Percentiles rank a stretch among this genome's conserved stretches.
Conservation (phyloP, 106 monocot species). For the Allium fistulosum region DNA sequence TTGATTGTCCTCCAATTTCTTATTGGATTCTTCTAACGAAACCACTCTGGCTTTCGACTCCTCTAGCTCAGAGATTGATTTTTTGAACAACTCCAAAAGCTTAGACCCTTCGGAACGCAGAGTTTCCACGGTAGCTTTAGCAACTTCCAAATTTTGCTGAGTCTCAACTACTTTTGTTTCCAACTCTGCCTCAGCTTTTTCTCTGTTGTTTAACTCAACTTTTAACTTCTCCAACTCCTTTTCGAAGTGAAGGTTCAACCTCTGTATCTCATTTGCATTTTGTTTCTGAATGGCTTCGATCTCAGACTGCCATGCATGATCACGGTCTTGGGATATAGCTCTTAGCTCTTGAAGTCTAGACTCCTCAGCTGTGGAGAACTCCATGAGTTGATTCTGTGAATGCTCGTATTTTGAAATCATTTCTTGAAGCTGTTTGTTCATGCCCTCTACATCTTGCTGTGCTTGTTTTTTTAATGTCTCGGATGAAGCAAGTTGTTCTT, state of each 20-base stretch:
- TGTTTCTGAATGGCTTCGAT: constrained; percentile 77
- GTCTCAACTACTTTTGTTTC: constrained; percentile 31
- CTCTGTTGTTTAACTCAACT: constrained; percentile 22
- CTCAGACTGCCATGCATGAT: constrained; percentile 79
- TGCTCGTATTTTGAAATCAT: constrained; percentile 46
- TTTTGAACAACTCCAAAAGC: constrained; percentile 39
- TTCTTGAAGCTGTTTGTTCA: constrained; percentile 36
- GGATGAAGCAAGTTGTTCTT: constrained; percentile 54
- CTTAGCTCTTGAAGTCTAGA: constrained; percentile 59
- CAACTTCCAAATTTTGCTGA: constrained; percentile 53
- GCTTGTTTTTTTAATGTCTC: constrained; percentile 46
- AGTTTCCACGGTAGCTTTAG: constrained; percentile 43
- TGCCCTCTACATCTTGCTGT: constrained; percentile 60
- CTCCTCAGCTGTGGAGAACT: constrained; percentile 58
- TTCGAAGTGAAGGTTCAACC: constrained; percentile 52
- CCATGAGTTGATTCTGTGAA: constrained; percentile 39
- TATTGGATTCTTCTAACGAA: constrained; percentile 34
- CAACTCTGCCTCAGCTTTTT: constrained; percentile 38
- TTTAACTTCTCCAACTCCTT: constrained; percentile 45
- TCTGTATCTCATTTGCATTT: constrained; percentile 58
- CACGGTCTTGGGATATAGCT: constrained; percentile 64
- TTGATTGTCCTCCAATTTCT: constrained; percentile 21
- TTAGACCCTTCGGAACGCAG: constrained; percentile 43
- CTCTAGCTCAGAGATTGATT: constrained; percentile 42
- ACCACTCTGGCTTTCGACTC: constrained; percentile 40